A percentile compares a stretch with the other conserved stretches of the same genome.
Evolutionary conservation across 257 asterid genomes (phyloP).

Genomic region (Dorcoceras hygrometricum): DNA sequence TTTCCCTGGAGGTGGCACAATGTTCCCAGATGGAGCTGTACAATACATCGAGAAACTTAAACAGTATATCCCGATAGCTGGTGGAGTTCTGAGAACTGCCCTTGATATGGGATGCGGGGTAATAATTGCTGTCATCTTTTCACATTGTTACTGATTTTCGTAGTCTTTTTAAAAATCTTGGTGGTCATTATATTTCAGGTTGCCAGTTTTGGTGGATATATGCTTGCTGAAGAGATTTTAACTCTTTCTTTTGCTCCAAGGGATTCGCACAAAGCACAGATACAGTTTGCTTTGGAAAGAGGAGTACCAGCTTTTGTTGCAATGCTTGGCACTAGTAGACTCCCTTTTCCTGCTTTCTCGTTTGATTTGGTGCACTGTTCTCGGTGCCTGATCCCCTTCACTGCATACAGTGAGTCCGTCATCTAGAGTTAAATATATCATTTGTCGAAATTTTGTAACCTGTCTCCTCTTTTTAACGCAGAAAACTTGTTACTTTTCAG

Average conservation of each 20-base stretch:
- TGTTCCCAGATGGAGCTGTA: constrained; percentile 94
- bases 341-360: constrained; percentile 85
- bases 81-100: constrained; percentile 87
- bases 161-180: neutral
- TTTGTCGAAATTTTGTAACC: constrained; percentile 9
- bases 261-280: constrained; percentile 93
- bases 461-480: constrained; percentile 22
- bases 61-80: constrained; percentile 84
- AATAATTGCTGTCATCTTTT: constrained; percentile 18
- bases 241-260: constrained; percentile 95
- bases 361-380: constrained; percentile 97
- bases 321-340: constrained; percentile 96
- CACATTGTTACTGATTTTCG: constrained; percentile 9
- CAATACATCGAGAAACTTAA: constrained; percentile 92
- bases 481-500: constrained; percentile 43
- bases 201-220: constrained; percentile 97
- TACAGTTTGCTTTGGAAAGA: constrained; percentile 96
- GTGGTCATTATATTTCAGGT: constrained; percentile 49
- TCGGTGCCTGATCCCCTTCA: constrained; percentile 91
- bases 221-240: constrained; percentile 73
- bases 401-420: constrained; percentile 77
- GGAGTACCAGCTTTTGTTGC: constrained; percentile 97
- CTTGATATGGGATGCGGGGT: constrained; percentile 99
- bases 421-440: constrained; percentile 1
- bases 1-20: constrained; percentile 97